A percentile compares a stretch with the other conserved stretches of the same genome.
Evolutionary conservation across 352 stramenopile genomes (phyloP).

Genomic region (Phytophthora quininea): DNA sequence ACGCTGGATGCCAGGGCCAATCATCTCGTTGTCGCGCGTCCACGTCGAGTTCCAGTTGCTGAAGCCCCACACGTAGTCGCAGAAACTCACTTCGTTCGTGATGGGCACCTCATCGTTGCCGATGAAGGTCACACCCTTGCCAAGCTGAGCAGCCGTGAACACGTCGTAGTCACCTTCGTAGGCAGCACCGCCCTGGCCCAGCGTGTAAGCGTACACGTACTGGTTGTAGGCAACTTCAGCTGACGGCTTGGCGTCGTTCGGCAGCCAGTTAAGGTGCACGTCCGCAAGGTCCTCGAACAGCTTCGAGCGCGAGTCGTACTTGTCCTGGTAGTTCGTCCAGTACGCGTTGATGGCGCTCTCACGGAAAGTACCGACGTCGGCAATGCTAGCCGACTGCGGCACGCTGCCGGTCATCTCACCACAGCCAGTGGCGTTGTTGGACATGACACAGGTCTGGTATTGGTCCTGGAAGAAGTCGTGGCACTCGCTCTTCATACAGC

Average conservation of each 20-base stretch:
- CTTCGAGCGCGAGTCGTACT: constrained; percentile 55
- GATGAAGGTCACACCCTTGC: constrained; percentile 58
- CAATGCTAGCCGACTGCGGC: constrained; percentile 36
- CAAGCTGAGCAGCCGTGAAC: constrained; percentile 50
- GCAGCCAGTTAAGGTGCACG: constrained; percentile 59
- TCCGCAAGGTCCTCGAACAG: constrained; percentile 65
- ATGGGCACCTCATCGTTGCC: constrained; percentile 63
- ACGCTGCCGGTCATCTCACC: constrained; percentile 69
- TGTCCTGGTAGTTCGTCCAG: constrained; percentile 45
- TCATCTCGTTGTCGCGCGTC: constrained; percentile 64
- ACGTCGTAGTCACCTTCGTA: constrained; percentile 47
- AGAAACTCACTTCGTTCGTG: constrained; percentile 72
- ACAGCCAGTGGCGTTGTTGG: constrained; percentile 54
- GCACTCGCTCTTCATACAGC: constrained; percentile 63
- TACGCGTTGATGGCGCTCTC: constrained; percentile 44
- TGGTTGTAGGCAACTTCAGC: constrained; percentile 57
- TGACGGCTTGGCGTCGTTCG: constrained; percentile 43
- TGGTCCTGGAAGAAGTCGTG: constrained; percentile 61
- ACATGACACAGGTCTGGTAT: constrained; percentile 57
- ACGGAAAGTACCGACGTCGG: constrained; percentile 53
- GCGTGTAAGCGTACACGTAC: constrained; percentile 66
- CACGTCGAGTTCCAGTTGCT: constrained; percentile 78
- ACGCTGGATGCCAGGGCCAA: constrained; percentile 67
- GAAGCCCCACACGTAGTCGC: constrained; percentile 69
- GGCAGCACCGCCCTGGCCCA: constrained; percentile 30